These are phyloP conservation scores for Pseudopediastrum boryanum DNA, from an alignment of 139 green algal species.

Conservation along the genomic window DNA sequence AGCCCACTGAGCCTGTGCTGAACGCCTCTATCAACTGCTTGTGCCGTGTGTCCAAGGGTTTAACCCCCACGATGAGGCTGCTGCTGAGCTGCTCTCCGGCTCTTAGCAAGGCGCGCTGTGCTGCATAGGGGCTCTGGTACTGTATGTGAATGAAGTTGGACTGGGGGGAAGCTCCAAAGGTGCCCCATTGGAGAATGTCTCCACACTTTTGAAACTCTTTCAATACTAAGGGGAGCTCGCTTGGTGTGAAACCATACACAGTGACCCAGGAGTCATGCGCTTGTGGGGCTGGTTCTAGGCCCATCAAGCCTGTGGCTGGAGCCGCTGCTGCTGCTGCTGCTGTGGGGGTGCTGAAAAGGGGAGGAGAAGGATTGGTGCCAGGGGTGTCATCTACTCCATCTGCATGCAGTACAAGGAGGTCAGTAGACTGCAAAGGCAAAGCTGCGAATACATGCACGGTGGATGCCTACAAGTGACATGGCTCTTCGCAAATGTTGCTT, in stretches of 20 bases:
- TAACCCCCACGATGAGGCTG: constrained; percentile 62
- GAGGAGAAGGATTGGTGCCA: too few relatives aligned
- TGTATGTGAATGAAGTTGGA: constrained; percentile 67
- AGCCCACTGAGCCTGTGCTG: background rate
- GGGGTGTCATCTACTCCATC: too few relatives aligned
- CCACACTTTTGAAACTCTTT: constrained; percentile 61
- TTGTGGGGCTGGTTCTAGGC: constrained; percentile 25
- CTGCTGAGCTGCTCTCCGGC: constrained; percentile 53
- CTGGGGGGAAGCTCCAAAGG: constrained; percentile 42
- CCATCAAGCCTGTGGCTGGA: constrained; percentile 8
- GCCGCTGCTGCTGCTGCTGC: background rate
- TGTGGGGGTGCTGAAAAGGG: background rate
- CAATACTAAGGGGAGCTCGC: constrained; percentile 48
- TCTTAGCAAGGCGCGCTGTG: constrained; percentile 55
- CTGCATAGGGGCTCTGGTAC: constrained; percentile 62
- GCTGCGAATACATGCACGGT: too few relatives aligned
- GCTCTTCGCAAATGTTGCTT: too few relatives aligned
- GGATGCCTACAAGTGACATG: too few relatives aligned
- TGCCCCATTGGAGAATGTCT: constrained; percentile 64
- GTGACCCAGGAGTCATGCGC: constrained; percentile 66
- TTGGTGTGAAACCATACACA: constrained; percentile 56
- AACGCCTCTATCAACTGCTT: constrained; percentile 19
- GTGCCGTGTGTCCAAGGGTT: constrained; percentile 53
- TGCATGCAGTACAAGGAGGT: too few relatives aligned
- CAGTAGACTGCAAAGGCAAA: too few relatives aligned